phyloP scores from a whole-genome alignment of 441 rosid species.

The Capsella rubella region DNA sequence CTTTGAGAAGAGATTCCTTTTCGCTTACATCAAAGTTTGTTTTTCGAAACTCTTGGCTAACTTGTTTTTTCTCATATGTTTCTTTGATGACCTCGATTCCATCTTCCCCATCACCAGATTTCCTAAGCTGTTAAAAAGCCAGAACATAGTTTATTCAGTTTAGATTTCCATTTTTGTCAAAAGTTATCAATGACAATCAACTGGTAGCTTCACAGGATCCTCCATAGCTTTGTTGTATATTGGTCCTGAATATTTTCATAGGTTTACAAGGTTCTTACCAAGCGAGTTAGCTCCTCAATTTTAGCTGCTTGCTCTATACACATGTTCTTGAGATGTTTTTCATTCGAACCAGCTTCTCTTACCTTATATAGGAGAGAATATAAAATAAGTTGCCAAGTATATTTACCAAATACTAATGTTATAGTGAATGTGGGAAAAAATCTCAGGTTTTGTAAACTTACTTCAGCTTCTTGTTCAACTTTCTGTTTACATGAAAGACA shows the following conservation, averaged over 20 bases:
- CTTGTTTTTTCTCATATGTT: slow-evolving; percentile 59
- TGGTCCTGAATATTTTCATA: slow-evolving; percentile 38
- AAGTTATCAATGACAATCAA: background rate
- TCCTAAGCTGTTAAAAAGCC: slow-evolving; percentile 45
- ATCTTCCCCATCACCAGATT: slow-evolving; percentile 39
- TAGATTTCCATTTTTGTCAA: background rate
- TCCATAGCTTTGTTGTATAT: slow-evolving; percentile 50
- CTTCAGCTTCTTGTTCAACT: slow-evolving; percentile 46
- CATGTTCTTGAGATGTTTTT: slow-evolving; percentile 51
- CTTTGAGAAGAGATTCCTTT: slow-evolving; percentile 81
- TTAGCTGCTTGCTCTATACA: slow-evolving; percentile 77
- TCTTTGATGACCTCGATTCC: slow-evolving; percentile 43
- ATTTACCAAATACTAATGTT: background rate
- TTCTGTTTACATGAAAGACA: slow-evolving; percentile 78
- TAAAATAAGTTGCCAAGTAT: background rate
- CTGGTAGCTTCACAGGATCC: slow-evolving; percentile 38
- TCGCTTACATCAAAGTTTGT: slow-evolving; percentile 51
- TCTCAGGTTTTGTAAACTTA: slow-evolving; percentile 27
- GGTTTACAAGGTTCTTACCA: slow-evolving; percentile 47
- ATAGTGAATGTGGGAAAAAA: background rate
- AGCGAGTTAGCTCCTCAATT: slow-evolving; percentile 73
- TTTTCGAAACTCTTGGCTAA: slow-evolving; percentile 52
- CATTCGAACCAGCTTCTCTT: slow-evolving; percentile 21
- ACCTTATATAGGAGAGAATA: slow-evolving; percentile 17
- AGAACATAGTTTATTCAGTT: background rate